Conservation (phyloP, 768 basidiomycete genomes). For the Kwoniella pini region DNA sequence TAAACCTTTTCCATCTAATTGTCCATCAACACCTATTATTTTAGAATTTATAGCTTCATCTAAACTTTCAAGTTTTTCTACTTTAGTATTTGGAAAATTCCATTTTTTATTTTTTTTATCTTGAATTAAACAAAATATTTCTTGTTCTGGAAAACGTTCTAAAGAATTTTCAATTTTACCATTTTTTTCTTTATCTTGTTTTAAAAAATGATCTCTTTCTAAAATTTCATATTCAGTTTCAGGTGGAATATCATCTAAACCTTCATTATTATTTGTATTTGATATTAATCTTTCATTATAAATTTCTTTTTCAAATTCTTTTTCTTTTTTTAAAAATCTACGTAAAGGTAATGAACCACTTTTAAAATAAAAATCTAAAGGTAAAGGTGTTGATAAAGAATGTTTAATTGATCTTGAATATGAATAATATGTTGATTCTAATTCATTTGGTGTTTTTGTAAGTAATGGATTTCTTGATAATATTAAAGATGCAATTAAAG, state of each 20-base stretch:
- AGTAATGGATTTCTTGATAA: slow-evolving; percentile 55
- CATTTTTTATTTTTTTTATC: slow-evolving; percentile 62
- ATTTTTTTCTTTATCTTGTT: slow-evolving; percentile 53
- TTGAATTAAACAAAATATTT: slow-evolving; percentile 81
- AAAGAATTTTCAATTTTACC: slow-evolving; percentile 63
- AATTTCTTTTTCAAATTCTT: slow-evolving; percentile 67
- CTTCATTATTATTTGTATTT: slow-evolving; percentile 55
- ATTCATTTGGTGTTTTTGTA: slow-evolving; percentile 60
- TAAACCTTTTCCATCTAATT: slow-evolving; percentile 71
- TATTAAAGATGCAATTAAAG: slow-evolving; percentile 51
- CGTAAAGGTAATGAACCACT: slow-evolving; percentile 81
- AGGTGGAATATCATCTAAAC: slow-evolving; percentile 51
- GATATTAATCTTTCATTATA: slow-evolving; percentile 73
- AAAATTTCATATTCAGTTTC: slow-evolving; percentile 41
- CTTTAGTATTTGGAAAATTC: slow-evolving; percentile 74
- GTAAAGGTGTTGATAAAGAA: slow-evolving; percentile 83
- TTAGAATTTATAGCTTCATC: slow-evolving; percentile 80
- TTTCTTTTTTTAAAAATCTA: slow-evolving; percentile 75
- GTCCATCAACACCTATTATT: slow-evolving; percentile 60
- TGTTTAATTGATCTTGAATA: slow-evolving; percentile 82
- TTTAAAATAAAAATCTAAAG: slow-evolving; percentile 90
- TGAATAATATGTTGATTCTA: slow-evolving; percentile 77
- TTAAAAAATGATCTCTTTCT: slow-evolving; percentile 30
- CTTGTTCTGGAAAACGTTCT: slow-evolving; percentile 78
- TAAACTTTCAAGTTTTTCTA: slow-evolving; percentile 67